Evolutionary conservation across 176 grass and related monocot species (phyloP), one percentile per base, ranked within the genome.

Genomic region (Eragrostis curvula): DNA sequence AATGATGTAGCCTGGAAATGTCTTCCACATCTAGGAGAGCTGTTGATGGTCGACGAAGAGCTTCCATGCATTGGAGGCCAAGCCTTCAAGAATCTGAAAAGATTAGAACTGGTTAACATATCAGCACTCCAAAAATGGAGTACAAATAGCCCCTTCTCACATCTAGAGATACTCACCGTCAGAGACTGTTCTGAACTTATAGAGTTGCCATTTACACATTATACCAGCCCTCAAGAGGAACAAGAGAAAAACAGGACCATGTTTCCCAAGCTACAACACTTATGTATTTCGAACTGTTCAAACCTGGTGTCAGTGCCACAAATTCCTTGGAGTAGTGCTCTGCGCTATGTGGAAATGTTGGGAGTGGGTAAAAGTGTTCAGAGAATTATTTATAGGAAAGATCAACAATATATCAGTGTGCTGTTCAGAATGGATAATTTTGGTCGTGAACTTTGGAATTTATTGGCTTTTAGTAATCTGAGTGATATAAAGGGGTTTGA

Each of bases 291-390:
- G 0, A 9, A 9, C 1, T 84, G 82, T 32, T 6, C 0, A 56
- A 11, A 84, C 0, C 21, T 69, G 3, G 15, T 8, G 7, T 68
- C 62, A 29, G 4, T 84, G 4, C 81, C 81, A 8, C 39, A 23
- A n/a, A 56, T 68, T 17, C 61, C 71, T 67, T 65, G 21, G 9
- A 74, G 21, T 51, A 10, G 27, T 2, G 7, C 9, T 24, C n/a
- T 74, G 21, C 25, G 30, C 15, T 3, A 0, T 74, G 81, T 49
- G 10, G 0, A 0, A 1, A 2, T 83, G 3, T 0, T 0, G 12
- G 0, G 0, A 3, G 45, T 65, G 24, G 70, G 58, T 25, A 12
- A 20, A 3, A 5, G 44, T 14, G 12, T 66, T 39, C 0, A 6
- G 6, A 0, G 0, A 0, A 21, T 83, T 40, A 0, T 0, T 74